These are phyloP conservation scores for Orychophragmus violaceus DNA, from an alignment of 345 rosid genomes.

Conservation along the genomic window DNA sequence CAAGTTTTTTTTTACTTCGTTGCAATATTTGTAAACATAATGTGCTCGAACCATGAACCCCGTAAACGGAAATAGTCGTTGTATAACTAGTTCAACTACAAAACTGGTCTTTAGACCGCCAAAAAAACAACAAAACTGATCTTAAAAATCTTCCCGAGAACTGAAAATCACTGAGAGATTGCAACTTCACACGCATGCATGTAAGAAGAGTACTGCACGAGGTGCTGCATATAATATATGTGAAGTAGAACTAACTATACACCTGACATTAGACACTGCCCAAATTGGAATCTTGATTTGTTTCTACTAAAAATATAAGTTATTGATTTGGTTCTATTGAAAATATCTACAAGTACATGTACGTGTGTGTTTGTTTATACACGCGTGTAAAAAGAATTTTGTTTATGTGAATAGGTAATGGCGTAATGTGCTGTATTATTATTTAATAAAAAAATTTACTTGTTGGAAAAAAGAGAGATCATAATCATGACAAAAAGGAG, in stretches of 20 bases:
- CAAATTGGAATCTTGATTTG: conserved; percentile 5
- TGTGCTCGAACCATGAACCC: background rate
- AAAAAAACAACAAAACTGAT: too few relatives aligned
- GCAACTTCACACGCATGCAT: conserved; percentile 3
- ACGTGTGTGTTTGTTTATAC: background rate
- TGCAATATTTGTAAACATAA: background rate
- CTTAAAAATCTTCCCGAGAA: background rate
- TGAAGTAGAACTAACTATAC: background rate
- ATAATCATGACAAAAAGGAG: background rate
- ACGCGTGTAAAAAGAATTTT: conserved; percentile 1
- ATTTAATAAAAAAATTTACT: background rate
- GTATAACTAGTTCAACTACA: background rate
- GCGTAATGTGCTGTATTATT: background rate
- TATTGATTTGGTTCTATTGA: background rate
- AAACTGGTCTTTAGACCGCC: too few relatives aligned
- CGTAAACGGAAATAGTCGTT: background rate
- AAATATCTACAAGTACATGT: background rate
- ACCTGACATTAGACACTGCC: conserved; percentile 11
- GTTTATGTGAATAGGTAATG: conserved; percentile 1
- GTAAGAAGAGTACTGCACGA: background rate
- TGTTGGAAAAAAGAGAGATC: background rate
- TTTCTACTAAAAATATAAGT: too few relatives aligned
- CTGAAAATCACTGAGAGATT: background rate
- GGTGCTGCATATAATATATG: background rate
- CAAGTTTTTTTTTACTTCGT: background rate